Percentiles rank a stretch among this genome's conserved stretches.
Conservation (phyloP, 768 basidiomycete genomes). For the Podaxis rugospora region DNA sequence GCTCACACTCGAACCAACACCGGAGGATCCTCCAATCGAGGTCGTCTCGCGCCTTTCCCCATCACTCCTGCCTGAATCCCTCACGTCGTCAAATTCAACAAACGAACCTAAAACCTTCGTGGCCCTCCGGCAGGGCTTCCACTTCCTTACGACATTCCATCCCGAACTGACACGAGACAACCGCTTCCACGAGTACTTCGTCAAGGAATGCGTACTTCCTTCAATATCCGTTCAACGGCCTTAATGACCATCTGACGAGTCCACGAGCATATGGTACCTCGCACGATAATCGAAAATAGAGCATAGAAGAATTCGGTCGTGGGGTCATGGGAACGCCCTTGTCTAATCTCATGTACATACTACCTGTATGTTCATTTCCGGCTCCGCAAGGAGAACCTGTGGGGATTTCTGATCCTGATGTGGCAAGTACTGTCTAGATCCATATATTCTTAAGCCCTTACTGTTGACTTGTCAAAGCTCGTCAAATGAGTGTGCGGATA, state of each 20-base stretch:
- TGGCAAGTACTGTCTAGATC: neutral
- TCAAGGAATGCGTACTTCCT: conserved; percentile 63
- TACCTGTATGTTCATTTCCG: neutral
- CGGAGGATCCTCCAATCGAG: conserved; percentile 55
- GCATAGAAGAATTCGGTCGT: conserved; percentile 1
- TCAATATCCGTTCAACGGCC: conserved; percentile 6
- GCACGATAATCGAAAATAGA: conserved; percentile 3
- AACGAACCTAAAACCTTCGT: conserved; percentile 68
- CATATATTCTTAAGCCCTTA: too few relatives aligned
- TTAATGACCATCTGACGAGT: neutral
- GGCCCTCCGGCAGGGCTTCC: conserved; percentile 78
- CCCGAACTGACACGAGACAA: conserved; percentile 87
- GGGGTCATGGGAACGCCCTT: neutral
- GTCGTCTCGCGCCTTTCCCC: conserved; percentile 68
- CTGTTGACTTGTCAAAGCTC: too few relatives aligned
- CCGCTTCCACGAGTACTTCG: conserved; percentile 90
- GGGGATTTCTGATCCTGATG: neutral
- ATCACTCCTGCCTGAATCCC: conserved; percentile 34
- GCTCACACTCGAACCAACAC: conserved; percentile 40
- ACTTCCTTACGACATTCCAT: conserved; percentile 89
- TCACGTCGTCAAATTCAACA: conserved; percentile 41
- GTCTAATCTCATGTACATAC: neutral
- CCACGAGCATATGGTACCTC: neutral
- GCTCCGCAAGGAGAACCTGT: neutral
- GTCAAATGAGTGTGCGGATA: too few relatives aligned